Evolutionary conservation across 768 basidiomycete genomes (phyloP).

Genomic region (Tricholoma matsutake): DNA sequence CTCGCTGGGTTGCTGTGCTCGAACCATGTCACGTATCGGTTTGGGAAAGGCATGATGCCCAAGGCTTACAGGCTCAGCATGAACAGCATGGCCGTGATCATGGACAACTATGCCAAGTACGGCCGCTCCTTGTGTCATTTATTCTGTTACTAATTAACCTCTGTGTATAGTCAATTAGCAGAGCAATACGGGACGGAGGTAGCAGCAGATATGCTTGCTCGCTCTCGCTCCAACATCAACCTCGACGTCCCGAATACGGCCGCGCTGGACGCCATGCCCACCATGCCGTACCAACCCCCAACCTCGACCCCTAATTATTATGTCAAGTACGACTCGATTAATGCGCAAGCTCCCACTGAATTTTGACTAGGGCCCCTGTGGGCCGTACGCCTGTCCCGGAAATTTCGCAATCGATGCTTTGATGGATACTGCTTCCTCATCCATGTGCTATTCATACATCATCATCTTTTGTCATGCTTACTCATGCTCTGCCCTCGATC

Average conservation of each 20-base stretch:
- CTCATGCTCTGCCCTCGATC: no score
- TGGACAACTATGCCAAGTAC: slow-evolving; percentile 80
- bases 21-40: slow-evolving; percentile 82
- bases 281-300: slow-evolving; percentile 20
- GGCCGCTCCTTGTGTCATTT: slow-evolving; percentile 15
- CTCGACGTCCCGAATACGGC: slow-evolving; percentile 16
- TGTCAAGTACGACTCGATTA: slow-evolving; percentile 23
- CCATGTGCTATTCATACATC: no score
- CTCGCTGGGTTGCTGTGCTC: slow-evolving; percentile 63
- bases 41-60: slow-evolving; percentile 89
- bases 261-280: slow-evolving; percentile 16
- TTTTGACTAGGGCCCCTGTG: neutral
- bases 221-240: slow-evolving; percentile 47
- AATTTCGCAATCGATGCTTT: no score
- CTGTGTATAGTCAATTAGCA: neutral
- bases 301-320: slow-evolving; percentile 16
- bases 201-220: slow-evolving; percentile 49
- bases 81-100: slow-evolving; percentile 72
- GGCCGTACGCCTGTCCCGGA: no score
- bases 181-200: slow-evolving; percentile 22
- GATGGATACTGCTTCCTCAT: no score
- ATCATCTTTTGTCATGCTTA: no score
- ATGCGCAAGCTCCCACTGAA: slow-evolving; percentile 4
- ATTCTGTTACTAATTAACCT: neutral
- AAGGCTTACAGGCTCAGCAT: slow-evolving; percentile 73